Evolutionary conservation across 2,329 filamentous ascomycete species (phyloP).

Genomic region (Trichoderma koningii): DNA sequence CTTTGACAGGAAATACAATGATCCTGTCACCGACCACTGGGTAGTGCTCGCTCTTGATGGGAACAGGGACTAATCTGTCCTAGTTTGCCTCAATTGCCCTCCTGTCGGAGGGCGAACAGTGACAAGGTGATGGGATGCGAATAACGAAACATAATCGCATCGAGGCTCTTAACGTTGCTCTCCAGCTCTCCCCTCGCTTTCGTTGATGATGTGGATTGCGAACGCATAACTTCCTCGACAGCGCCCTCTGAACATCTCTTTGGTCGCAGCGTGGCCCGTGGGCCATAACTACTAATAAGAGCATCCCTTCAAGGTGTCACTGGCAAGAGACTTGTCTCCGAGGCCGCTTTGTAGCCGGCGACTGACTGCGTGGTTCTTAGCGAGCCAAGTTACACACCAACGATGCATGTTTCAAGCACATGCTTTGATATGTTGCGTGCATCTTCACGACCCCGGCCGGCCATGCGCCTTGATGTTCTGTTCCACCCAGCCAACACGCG

Average conservation of each 20-base stretch:
- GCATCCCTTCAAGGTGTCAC: neutral
- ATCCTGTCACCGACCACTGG: neutral
- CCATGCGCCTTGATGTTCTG: constrained; percentile 10
- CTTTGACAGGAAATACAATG: neutral
- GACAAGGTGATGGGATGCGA: neutral
- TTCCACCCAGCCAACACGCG: constrained; percentile 4
- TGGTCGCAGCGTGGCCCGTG: neutral
- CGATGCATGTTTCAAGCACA: constrained; percentile 6
- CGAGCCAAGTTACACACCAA: neutral
- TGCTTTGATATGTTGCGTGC: constrained; percentile 6
- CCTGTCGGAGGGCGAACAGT: neutral
- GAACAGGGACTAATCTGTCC: neutral
- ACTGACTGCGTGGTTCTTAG: neutral
- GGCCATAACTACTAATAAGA: neutral
- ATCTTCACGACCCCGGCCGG: neutral
- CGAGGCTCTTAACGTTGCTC: neutral
- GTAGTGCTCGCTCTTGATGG: neutral
- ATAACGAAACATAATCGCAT: neutral
- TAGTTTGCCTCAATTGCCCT: neutral
- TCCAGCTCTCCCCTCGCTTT: neutral
- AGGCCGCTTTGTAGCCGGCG: neutral
- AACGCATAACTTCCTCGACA: neutral
- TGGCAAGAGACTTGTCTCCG: neutral
- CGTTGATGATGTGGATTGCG: neutral
- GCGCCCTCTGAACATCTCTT: constrained; percentile 3